phyloP scores from a whole-genome alignment of 139 green algal species.

The Micromonas pusilla region DNA sequence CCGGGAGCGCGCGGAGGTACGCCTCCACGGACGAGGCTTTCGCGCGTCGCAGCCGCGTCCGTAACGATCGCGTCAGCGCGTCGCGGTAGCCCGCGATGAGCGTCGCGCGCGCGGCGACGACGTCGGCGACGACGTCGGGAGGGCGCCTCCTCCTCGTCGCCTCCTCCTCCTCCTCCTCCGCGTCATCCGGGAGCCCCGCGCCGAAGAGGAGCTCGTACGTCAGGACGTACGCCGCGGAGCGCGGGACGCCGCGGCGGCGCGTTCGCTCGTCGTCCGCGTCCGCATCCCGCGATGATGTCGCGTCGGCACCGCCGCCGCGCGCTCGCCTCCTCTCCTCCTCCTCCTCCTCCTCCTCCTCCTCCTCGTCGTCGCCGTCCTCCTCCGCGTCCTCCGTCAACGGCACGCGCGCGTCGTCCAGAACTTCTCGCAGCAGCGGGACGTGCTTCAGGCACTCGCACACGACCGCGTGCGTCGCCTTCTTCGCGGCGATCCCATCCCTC shows the following conservation, averaged over 20 bases:
- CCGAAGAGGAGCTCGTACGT: constrained; percentile 22
- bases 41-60: background rate
- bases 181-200: background rate
- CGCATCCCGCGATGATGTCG: background rate
- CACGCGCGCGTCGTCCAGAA: background rate
- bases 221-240: background rate
- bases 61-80: background rate
- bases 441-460: constrained; percentile 19
- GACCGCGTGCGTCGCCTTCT: constrained; percentile 20
- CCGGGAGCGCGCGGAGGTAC: constrained; percentile 33
- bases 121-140: background rate
- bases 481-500: background rate
- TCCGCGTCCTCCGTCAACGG: background rate
- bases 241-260: background rate
- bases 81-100: background rate
- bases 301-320: too few relatives aligned
- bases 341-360: background rate
- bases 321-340: background rate
- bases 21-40: background rate
- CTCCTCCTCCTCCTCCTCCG: background rate
- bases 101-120: background rate
- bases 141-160: background rate
- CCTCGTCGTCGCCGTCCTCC: background rate
- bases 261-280: background rate
- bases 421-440: background rate